phyloP scores from a whole-genome alignment of 192 early-diverging fungal genomes.

The Gryganskiella cystojenkinii region DNA sequence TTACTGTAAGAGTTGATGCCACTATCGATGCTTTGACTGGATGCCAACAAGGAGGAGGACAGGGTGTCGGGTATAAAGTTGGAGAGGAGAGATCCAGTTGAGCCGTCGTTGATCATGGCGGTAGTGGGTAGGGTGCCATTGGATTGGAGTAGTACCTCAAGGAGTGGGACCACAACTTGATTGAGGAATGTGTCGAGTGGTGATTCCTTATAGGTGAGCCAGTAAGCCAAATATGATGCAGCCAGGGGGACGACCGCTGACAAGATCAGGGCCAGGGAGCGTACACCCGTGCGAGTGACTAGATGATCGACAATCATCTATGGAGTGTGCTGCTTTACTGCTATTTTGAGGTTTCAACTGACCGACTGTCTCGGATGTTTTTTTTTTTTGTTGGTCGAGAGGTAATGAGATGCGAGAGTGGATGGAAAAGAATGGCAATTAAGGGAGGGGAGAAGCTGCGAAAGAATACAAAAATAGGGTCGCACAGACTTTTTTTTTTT shows the following conservation, averaged over 20 bases:
- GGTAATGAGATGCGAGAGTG: neutral
- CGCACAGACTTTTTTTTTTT: neutral
- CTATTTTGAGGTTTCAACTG: too few species aligned
- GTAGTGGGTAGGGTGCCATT: neutral
- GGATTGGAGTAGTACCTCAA: slow-evolving; percentile 20
- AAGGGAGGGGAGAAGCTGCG: neutral
- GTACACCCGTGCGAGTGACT: slow-evolving; percentile 28
- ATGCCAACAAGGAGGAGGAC: neutral
- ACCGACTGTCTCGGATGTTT: too few species aligned
- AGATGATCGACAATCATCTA: slow-evolving; percentile 43
- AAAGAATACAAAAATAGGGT: neutral
- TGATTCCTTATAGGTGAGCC: slow-evolving; percentile 38
- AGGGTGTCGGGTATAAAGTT: neutral
- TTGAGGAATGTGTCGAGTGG: slow-evolving; percentile 25
- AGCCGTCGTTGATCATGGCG: too few species aligned
- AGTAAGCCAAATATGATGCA: slow-evolving; percentile 27
- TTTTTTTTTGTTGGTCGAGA: too few species aligned
- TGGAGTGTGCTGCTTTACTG: too few species aligned
- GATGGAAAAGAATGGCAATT: neutral
- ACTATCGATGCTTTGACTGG: neutral
- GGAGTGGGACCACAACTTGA: slow-evolving; percentile 11
- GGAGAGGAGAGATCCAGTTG: neutral
- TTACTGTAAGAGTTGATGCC: neutral
- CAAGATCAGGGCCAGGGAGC: slow-evolving; percentile 21
- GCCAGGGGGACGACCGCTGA: slow-evolving; percentile 32